Percentiles rank a stretch among this genome's conserved stretches.
Conservation (phyloP, 2,329 filamentous ascomycete species). For the Cryphonectria radicalis region DNA sequence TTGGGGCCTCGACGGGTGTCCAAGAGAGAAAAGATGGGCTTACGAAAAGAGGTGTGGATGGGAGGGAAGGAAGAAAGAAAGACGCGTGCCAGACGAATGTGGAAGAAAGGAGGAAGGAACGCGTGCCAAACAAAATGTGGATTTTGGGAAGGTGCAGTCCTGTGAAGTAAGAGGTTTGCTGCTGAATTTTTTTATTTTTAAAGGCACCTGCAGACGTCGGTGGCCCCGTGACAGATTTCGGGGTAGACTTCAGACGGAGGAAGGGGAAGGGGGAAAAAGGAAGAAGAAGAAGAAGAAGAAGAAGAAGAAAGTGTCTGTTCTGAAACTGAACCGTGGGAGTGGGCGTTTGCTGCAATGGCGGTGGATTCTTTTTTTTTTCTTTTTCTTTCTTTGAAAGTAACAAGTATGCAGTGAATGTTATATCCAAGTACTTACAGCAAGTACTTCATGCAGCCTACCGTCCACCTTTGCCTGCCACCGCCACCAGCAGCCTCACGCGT, state of each 20-base stretch:
- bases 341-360: background rate
- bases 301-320: background rate
- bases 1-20: background rate
- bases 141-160: background rate
- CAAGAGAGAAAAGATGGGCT: background rate
- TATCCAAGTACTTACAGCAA: background rate
- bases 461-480: background rate
- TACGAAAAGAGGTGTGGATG: background rate
- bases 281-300: background rate
- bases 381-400: background rate
- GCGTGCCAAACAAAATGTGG: background rate
- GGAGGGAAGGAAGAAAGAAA: background rate
- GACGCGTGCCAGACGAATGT: background rate
- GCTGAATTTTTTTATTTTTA: background rate
- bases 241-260: background rate
- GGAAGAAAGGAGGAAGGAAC: background rate
- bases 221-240: background rate
- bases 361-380: too few relatives aligned
- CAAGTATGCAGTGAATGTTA: background rate
- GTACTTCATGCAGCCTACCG: background rate
- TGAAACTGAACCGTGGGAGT: background rate
- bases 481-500: background rate
- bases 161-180: background rate
- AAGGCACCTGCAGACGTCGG: background rate
- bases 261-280: background rate